Conservation (phyloP, 2,329 filamentous ascomycete genomes). For the Aspergillus fumigatiaffinis region DNA sequence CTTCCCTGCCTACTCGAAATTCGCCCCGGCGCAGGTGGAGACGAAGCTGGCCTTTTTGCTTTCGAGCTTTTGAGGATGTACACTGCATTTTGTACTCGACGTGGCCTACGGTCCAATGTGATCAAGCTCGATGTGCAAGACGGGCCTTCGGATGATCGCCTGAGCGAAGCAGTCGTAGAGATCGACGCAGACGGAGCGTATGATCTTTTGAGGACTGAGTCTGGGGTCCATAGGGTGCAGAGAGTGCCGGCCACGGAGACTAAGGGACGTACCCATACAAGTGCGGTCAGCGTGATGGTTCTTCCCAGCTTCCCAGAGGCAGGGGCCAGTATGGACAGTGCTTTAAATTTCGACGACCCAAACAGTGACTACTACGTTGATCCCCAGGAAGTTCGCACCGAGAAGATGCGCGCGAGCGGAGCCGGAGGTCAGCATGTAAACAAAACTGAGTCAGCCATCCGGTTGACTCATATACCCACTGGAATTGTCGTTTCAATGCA, state of each 20-base stretch:
- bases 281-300: constrained; percentile 87
- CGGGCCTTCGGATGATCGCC: constrained; percentile 59
- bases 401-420: constrained; percentile 88
- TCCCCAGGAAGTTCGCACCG: constrained; percentile 72
- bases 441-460: constrained; percentile 93
- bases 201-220: constrained; percentile 75
- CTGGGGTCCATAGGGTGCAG: constrained; percentile 93
- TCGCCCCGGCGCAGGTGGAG: constrained; percentile 83
- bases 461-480: constrained; percentile 85
- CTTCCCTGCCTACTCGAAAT: constrained; percentile 90
- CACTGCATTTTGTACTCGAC: constrained; percentile 66
- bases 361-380: constrained; percentile 89
- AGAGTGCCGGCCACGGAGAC: constrained; percentile 86
- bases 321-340: constrained; percentile 48
- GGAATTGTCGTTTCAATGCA: constrained; percentile 87
- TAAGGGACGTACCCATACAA: constrained; percentile 89
- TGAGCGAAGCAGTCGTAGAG: constrained; percentile 86
- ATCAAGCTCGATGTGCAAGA: constrained; percentile 80
- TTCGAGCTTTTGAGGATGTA: constrained; percentile 91
- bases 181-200: constrained; percentile 74
- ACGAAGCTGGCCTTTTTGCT: constrained; percentile 87
- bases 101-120: constrained; percentile 62
- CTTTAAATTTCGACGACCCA: constrained; percentile 71
- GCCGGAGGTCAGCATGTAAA: constrained; percentile 98
- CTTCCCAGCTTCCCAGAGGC: constrained; percentile 71